These are phyloP conservation scores for Ogataea haglerorum DNA, from an alignment of 805 yeast genomes.

Conservation along the genomic window DNA sequence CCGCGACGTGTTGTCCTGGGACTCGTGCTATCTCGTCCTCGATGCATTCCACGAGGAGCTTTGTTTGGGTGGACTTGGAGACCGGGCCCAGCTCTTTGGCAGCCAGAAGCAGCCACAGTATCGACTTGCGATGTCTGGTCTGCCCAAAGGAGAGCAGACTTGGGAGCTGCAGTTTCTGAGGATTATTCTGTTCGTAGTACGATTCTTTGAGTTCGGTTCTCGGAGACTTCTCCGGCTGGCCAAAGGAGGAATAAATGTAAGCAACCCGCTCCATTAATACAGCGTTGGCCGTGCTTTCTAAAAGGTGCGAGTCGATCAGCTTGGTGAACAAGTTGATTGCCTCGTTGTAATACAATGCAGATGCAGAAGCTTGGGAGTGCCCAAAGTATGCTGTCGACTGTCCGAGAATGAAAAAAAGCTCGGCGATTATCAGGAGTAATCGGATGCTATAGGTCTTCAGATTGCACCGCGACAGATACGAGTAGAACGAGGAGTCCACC, in stretches of 20 bases:
- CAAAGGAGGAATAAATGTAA: slow-evolving; percentile 28
- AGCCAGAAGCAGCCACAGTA: slow-evolving; percentile 73
- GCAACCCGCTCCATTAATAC: slow-evolving; percentile 38
- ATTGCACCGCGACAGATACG: slow-evolving; percentile 69
- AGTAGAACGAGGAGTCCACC: slow-evolving; percentile 69
- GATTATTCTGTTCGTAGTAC: slow-evolving; percentile 37
- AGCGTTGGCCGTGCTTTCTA: slow-evolving; percentile 43
- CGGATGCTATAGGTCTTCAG: slow-evolving; percentile 69
- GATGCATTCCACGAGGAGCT: slow-evolving; percentile 23
- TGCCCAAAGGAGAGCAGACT: slow-evolving; percentile 46
- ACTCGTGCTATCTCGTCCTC: slow-evolving; percentile 15
- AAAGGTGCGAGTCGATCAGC: slow-evolving; percentile 41
- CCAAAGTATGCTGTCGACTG: slow-evolving; percentile 30
- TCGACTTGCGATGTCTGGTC: slow-evolving; percentile 67
- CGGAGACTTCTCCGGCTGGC: slow-evolving; percentile 15
- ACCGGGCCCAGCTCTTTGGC: slow-evolving; percentile 62
- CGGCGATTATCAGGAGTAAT: slow-evolving; percentile 63
- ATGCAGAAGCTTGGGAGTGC: slow-evolving; percentile 15
- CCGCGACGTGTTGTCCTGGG: neutral
- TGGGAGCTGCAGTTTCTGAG: slow-evolving; percentile 31
- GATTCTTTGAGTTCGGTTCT: slow-evolving; percentile 13
- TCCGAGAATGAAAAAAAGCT: slow-evolving; percentile 50
- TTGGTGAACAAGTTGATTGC: slow-evolving; percentile 43
- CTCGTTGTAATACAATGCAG: slow-evolving; percentile 44
- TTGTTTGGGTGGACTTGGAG: slow-evolving; percentile 26